Conservation (phyloP, 2,329 filamentous ascomycete genomes). For the Talaromyces sp. region DNA sequence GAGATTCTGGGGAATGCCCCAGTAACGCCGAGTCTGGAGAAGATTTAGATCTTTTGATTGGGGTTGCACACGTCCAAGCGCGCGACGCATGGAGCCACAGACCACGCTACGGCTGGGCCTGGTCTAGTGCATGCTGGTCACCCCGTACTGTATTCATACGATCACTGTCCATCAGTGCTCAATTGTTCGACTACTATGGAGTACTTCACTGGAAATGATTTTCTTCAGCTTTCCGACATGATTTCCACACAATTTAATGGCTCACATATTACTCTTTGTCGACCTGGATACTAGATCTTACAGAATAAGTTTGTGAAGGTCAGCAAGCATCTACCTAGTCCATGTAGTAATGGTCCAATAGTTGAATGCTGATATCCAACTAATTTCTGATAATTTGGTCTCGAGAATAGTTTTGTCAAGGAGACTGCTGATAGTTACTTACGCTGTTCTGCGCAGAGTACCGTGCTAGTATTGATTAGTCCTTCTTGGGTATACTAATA, state of each 20-base stretch:
- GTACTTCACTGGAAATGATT: background rate
- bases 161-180: background rate
- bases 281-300: background rate
- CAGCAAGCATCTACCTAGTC: background rate
- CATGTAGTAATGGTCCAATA: background rate
- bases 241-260: background rate
- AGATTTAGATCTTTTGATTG: background rate
- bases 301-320: background rate
- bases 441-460: background rate
- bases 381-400: background rate
- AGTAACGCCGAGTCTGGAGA: slow-evolving; percentile 1
- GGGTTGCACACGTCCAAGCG: background rate
- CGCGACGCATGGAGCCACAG: background rate
- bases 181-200: background rate
- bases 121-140: background rate
- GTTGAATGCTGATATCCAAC: background rate
- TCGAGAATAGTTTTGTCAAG: background rate
- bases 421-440: background rate
- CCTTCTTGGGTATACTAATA: slow-evolving; percentile 6
- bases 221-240: background rate
- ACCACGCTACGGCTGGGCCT: background rate
- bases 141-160: background rate
- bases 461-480: background rate
- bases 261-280: background rate
- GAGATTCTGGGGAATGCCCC: slow-evolving; percentile 9